phyloP scores from a whole-genome alignment of 163 green algal species.

The Prototheca wickerhamii region DNA sequence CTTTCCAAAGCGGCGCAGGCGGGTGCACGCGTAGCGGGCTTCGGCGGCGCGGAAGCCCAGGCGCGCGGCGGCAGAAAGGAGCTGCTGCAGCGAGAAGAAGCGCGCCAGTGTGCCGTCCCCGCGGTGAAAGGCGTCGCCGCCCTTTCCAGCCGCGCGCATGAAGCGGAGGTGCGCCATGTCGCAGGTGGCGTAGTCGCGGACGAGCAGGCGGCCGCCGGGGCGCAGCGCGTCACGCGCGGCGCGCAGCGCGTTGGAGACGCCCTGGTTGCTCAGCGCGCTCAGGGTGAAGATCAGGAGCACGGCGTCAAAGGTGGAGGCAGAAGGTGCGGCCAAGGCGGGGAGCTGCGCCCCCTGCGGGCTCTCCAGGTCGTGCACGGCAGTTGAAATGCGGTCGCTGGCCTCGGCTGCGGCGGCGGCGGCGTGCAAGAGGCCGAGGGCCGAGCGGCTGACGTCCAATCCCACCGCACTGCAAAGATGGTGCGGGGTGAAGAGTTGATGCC shows the following conservation, averaged over 20 bases:
- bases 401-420: no score
- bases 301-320: constrained; percentile 35
- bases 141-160: neutral
- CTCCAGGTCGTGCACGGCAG: neutral
- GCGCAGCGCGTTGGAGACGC: constrained; percentile 44
- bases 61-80: neutral
- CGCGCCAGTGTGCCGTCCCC: constrained; percentile 9
- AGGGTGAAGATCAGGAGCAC: constrained; percentile 78
- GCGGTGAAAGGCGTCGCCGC: constrained; percentile 2
- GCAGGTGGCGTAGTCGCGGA: constrained; percentile 73
- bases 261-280: constrained; percentile 47
- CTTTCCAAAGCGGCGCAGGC: neutral
- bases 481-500: no score
- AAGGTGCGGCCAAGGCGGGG: no score
- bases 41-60: neutral
- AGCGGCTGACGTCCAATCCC: constrained; percentile 20
- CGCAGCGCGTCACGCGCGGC: constrained; percentile 41
- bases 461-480: neutral
- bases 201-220: constrained; percentile 53
- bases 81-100: constrained; percentile 5
- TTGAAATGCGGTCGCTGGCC: no score
- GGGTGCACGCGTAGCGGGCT: constrained; percentile 4
- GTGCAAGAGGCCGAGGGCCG: constrained; percentile 56
- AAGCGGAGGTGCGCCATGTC: constrained; percentile 64
- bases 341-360: neutral